phyloP scores from a whole-genome alignment of 805 yeast genomes.

The Starmerella asiatica region DNA sequence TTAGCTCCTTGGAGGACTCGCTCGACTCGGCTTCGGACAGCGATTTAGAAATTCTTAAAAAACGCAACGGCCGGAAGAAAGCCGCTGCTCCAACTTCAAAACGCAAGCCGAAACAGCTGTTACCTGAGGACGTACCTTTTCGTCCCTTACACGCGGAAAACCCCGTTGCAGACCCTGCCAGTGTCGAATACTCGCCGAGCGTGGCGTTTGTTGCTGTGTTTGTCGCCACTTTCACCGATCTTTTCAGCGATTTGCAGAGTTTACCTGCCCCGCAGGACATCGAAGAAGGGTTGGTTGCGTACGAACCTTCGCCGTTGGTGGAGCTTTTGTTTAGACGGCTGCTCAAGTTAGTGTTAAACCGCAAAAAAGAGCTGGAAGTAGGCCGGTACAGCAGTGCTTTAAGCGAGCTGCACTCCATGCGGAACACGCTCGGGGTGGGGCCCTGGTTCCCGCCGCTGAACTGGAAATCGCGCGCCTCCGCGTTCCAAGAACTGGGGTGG shows the following conservation, averaged over 20 bases:
- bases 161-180: conserved; percentile 19
- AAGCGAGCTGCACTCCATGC: conserved; percentile 27
- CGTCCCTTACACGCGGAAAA: conserved; percentile 17
- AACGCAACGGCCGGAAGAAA: conserved; percentile 1
- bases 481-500: conserved; percentile 25
- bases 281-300: conserved; percentile 26
- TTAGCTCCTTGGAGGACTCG: too few relatives aligned
- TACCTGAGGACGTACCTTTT: conserved; percentile 26
- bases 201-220: conserved; percentile 23
- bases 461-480: conserved; percentile 20
- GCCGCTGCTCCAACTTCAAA: neutral
- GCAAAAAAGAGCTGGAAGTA: conserved; percentile 31
- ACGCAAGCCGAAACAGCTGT: conserved; percentile 13
- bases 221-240: conserved; percentile 16
- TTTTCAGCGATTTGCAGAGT: conserved; percentile 25
- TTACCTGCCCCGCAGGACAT: conserved; percentile 31
- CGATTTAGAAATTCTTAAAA: neutral
- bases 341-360: conserved; percentile 28
- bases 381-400: conserved; percentile 29
- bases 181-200: conserved; percentile 19
- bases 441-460: conserved; percentile 22
- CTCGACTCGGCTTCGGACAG: neutral
- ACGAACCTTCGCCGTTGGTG: conserved; percentile 16
- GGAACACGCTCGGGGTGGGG: conserved; percentile 23
- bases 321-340: conserved; percentile 27